phyloP scores from a whole-genome alignment of 768 basidiomycete species.

The Russula ochroleuca region DNA sequence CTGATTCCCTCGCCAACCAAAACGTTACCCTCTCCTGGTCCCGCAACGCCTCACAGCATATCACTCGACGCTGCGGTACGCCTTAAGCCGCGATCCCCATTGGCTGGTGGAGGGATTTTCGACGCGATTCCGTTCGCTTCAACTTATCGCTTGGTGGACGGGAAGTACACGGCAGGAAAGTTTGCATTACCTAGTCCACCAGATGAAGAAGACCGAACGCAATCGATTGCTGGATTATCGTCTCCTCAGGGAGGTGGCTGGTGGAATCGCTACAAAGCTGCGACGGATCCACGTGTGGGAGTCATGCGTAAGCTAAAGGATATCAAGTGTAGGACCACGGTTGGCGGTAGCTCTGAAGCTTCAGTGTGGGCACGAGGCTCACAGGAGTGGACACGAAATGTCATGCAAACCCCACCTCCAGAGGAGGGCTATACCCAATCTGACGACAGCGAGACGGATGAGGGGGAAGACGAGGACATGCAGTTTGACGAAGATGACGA shows the following conservation, averaged over 20 bases:
- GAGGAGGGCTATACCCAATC: conserved; percentile 35
- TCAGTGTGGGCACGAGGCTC: conserved; percentile 43
- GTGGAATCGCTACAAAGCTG: conserved; percentile 51
- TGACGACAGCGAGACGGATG: conserved; percentile 39
- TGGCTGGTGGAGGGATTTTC: conserved; percentile 40
- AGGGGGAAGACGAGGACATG: conserved; percentile 40
- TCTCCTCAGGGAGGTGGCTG: conserved; percentile 43
- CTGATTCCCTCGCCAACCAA: conserved; percentile 49
- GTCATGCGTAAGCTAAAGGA: conserved; percentile 65
- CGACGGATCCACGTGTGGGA: conserved; percentile 69
- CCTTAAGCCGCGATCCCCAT: conserved; percentile 25
- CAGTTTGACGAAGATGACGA: conserved; percentile 34
- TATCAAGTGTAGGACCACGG: conserved; percentile 56
- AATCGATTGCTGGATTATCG: conserved; percentile 14
- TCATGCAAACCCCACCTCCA: conserved; percentile 29
- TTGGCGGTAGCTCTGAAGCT: conserved; percentile 38
- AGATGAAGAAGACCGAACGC: conserved; percentile 39
- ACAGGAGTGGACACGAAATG: conserved; percentile 45
- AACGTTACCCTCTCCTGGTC: conserved; percentile 40
- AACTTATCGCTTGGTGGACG: conserved; percentile 58
- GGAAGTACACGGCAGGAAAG: conserved; percentile 72
- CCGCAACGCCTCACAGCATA: conserved; percentile 14
- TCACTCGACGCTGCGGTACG: conserved; percentile 28
- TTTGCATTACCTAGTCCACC: conserved; percentile 65
- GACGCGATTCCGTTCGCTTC: conserved; percentile 73